Conservation (phyloP, 2,329 filamentous ascomycete species). For the Rutstroemia sp. region DNA sequence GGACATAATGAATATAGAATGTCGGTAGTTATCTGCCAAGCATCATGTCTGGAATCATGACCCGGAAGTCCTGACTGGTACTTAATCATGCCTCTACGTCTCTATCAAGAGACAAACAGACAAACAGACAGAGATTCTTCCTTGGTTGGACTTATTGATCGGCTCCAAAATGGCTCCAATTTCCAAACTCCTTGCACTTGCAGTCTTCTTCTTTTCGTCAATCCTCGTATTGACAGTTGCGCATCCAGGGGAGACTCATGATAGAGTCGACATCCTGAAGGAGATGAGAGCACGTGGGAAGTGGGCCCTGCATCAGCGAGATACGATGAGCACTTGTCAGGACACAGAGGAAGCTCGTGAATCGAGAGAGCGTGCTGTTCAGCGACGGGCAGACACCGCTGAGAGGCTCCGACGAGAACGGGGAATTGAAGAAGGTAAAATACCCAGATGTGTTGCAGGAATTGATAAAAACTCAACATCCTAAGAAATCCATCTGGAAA, state of each 20-base stretch:
- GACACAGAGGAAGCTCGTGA: conserved; percentile 6
- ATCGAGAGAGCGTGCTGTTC: conserved; percentile 6
- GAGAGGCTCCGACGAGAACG: conserved; percentile 8
- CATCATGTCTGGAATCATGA: background rate
- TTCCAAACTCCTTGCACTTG: conserved; percentile 11
- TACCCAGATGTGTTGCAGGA: background rate
- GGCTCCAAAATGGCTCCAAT: conserved; percentile 7
- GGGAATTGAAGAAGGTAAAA: background rate
- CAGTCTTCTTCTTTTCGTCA: conserved; percentile 9
- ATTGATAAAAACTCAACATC: background rate
- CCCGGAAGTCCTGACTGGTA: background rate
- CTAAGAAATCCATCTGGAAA: background rate
- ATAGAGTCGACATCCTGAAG: conserved; percentile 7
- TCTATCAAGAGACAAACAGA: background rate
- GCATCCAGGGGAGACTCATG: conserved; percentile 24
- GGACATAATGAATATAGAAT: background rate
- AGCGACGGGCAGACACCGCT: background rate
- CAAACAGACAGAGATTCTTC: too few relatives aligned
- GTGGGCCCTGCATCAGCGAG: conserved; percentile 4
- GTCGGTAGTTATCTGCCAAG: background rate
- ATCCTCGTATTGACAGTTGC: conserved; percentile 3
- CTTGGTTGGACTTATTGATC: too few relatives aligned
- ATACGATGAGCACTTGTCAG: conserved; percentile 8
- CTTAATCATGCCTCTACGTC: background rate
- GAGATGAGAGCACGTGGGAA: conserved; percentile 13